These are phyloP conservation scores for Fraxinus angustifolia DNA, from an alignment of 305 asterid genomes.

Conservation along the genomic window DNA sequence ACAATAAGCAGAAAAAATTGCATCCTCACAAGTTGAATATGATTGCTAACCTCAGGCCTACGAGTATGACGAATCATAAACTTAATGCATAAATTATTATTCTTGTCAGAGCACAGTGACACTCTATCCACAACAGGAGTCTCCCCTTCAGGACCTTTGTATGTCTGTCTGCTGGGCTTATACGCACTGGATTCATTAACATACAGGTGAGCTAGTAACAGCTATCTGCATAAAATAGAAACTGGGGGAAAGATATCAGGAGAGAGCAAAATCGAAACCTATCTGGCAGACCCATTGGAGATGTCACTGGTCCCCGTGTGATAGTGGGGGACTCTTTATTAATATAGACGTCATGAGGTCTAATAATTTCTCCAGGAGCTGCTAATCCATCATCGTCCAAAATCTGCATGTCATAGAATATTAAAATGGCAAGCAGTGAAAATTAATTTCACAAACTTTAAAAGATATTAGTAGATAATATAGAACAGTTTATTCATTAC, in stretches of 20 bases:
- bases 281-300: slow-evolving; percentile 40
- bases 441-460: slow-evolving; percentile 8
- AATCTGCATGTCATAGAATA: slow-evolving; percentile 41
- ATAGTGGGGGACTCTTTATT: slow-evolving; percentile 65
- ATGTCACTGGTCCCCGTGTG: slow-evolving; percentile 33
- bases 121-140: slow-evolving; percentile 83
- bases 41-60: slow-evolving; percentile 75
- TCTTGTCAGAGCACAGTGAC: slow-evolving; percentile 61
- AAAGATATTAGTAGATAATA: background rate
- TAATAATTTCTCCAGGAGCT: slow-evolving; percentile 90
- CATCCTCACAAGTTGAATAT: slow-evolving; percentile 6
- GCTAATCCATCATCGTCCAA: slow-evolving; percentile 92
- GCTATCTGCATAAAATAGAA: slow-evolving; percentile 13
- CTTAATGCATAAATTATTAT: slow-evolving; percentile 58
- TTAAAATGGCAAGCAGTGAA: slow-evolving; percentile 12
- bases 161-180: slow-evolving; percentile 51
- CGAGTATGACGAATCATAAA: slow-evolving; percentile 96
- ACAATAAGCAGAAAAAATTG: background rate
- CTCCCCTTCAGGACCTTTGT: slow-evolving; percentile 85
- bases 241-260: background rate
- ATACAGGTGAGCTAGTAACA: slow-evolving; percentile 13
- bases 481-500: background rate
- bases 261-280: slow-evolving; percentile 40
- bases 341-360: slow-evolving; percentile 55
- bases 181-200: slow-evolving; percentile 47